Percentiles rank a stretch among this genome's conserved stretches.
Conservation (phyloP, 306 rosid genomes). For the Geum urbanum region DNA sequence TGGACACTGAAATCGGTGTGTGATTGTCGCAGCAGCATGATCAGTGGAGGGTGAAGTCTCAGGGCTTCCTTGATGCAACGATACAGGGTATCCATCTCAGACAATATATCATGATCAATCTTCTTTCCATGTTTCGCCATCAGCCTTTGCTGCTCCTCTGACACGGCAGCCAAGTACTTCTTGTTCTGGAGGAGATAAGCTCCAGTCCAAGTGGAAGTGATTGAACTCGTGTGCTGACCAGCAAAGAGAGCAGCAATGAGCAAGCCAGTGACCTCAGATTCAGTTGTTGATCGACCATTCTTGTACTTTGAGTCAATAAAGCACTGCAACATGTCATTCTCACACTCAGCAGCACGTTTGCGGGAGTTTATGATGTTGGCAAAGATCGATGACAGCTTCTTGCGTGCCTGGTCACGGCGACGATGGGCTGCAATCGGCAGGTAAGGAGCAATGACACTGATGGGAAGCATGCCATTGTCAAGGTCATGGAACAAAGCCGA, state of each 20-base stretch:
- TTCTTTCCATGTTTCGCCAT: slow-evolving; percentile 65
- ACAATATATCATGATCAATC: slow-evolving; percentile 85
- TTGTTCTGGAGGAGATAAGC: slow-evolving; percentile 73
- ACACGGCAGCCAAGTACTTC: slow-evolving; percentile 59
- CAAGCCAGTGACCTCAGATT: slow-evolving; percentile 82
- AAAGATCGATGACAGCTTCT: slow-evolving; percentile 74
- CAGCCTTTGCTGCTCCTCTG: slow-evolving; percentile 69
- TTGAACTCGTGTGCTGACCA: slow-evolving; percentile 94
- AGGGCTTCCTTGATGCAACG: slow-evolving; percentile 90
- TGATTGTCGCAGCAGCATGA: slow-evolving; percentile 82
- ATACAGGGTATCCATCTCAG: slow-evolving; percentile 88
- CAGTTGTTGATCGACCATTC: slow-evolving; percentile 88
- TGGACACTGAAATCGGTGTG: slow-evolving; percentile 72
- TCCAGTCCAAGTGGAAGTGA: slow-evolving; percentile 97
- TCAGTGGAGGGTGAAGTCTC: slow-evolving; percentile 93
- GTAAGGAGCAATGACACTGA: slow-evolving; percentile 88
- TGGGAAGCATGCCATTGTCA: slow-evolving; percentile 78
- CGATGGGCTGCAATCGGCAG: slow-evolving; percentile 91
- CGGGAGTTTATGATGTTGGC: slow-evolving; percentile 66
- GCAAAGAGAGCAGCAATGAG: slow-evolving; percentile 86
- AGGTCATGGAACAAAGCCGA: slow-evolving; percentile 96
- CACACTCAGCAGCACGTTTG: slow-evolving; percentile 44
- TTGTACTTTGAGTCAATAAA: slow-evolving; percentile 92
- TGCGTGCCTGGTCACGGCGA: slow-evolving; percentile 81
- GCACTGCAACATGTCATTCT: slow-evolving; percentile 93